Evolutionary conservation across 257 asterid genomes (phyloP).

Genomic region (Fraxinus anomala): DNA sequence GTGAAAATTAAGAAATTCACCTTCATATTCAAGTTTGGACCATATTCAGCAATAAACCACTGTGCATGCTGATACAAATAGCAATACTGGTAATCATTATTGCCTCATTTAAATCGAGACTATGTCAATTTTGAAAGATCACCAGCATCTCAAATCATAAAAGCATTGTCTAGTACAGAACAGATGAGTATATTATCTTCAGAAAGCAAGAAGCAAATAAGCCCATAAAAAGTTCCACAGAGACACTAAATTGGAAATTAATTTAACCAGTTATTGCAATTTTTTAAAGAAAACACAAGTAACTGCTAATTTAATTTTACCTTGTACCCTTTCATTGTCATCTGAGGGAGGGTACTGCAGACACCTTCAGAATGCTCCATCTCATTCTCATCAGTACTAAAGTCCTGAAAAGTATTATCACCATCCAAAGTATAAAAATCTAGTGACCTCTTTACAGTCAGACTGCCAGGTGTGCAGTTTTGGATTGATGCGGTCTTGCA

Average conservation of each 20-base stretch:
- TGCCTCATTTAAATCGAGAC: too few species aligned
- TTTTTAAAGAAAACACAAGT: neutral
- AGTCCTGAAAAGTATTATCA: conserved; percentile 26
- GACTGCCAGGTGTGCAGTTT: conserved; percentile 40
- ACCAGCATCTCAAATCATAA: too few species aligned
- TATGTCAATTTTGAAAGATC: too few species aligned
- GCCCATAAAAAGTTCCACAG: neutral
- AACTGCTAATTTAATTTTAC: neutral
- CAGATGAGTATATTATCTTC: neutral
- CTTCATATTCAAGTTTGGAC: neutral
- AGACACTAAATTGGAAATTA: neutral
- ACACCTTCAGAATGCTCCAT: conserved; percentile 18
- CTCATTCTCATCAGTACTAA: conserved; percentile 16
- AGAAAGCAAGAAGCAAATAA: neutral
- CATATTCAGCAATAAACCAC: neutral
- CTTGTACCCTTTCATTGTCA: conserved; percentile 8
- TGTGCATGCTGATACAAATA: neutral
- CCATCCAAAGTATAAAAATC: conserved; percentile 49
- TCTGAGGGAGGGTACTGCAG: conserved; percentile 14
- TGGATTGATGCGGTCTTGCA: conserved; percentile 48
- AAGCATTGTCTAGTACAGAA: too few species aligned
- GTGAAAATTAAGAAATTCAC: neutral
- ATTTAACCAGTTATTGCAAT: neutral
- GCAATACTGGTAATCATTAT: too few species aligned
- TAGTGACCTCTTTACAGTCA: conserved; percentile 66